Evolutionary conservation across 2,329 filamentous ascomycete species (phyloP).

Genomic region (Fusarium sp.): DNA sequence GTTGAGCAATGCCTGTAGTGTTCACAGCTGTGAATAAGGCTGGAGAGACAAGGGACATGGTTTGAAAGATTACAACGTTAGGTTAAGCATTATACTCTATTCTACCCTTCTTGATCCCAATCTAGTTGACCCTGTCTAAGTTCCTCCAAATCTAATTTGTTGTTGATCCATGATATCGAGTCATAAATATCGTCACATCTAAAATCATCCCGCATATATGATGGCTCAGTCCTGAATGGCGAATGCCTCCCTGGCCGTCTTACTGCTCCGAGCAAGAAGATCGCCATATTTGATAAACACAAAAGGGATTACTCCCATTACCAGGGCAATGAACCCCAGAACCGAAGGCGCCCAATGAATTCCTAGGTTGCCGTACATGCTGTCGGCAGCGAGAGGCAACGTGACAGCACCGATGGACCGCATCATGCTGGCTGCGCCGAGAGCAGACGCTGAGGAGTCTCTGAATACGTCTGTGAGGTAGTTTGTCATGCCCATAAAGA

Average conservation of each 20-base stretch:
- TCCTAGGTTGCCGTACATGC: conserved; percentile 49
- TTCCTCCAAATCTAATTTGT: background rate
- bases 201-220: background rate
- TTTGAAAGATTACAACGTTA: too few species aligned
- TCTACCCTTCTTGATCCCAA: too few species aligned
- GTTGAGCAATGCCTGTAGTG: too few species aligned
- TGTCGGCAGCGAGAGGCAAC: conserved; percentile 48
- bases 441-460: conserved; percentile 51
- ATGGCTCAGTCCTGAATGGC: conserved; percentile 28
- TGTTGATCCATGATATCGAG: conserved; percentile 5
- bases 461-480: conserved; percentile 51
- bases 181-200: background rate
- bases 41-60: too few species aligned
- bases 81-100: too few species aligned
- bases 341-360: conserved; percentile 52
- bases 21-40: too few species aligned
- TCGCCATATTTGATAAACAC: conserved; percentile 49
- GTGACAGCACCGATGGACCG: conserved; percentile 50
- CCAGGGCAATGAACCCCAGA: conserved; percentile 48
- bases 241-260: conserved; percentile 41
- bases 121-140: too few species aligned
- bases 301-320: conserved; percentile 50
- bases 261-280: conserved; percentile 45
- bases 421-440: conserved; percentile 50
- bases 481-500: conserved; percentile 53